Evolutionary conservation across 768 basidiomycete genomes (phyloP), one percentile per base, ranked within the genome.

Genomic region (Podaxis carcinomalis): DNA sequence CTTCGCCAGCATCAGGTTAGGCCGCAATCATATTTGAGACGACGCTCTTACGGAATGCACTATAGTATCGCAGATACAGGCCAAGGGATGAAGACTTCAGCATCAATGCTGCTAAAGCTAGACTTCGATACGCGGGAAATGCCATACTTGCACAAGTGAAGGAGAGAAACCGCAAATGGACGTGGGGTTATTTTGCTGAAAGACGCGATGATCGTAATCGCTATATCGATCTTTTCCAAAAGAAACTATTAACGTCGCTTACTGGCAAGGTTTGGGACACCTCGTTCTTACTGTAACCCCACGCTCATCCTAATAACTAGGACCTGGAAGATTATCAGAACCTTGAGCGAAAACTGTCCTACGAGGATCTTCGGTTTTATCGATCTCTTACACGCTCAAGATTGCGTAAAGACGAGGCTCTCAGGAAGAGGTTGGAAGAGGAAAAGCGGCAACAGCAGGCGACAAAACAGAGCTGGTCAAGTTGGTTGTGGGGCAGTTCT

Each of bases 351-450:
- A 93, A 93, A 70, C 80, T 98, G 28, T 82, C 87, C 0, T 98
- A 98, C 66, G 93, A 96, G 72, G 97, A 98, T 68, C 88, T 99
- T 54, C 88, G 96, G 3, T 97, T 98, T 75, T 99, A 98, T 75
- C 87, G 97, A 35, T 98, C 95, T 3, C 93, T 98, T 62, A 92
- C 94, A 0, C 87, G 92, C 27, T 93, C 93, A 2, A 86, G 86
- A 64, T 78, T 96, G 14, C 86, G 89, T 66, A 94, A 98, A 71
- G 94, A 98, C 67, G 79, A 85, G 21, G 91, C 86, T 2, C 75
- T 88, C 37, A 82, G 83, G 66, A 87, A 86, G 67, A 73, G 82
- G 42, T 81, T 93, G 57, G 89, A 92, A 67, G 86, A 87, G 55
- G 84, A 86, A 68, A 81, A 80, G 69, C 79, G 81, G 59, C 78